phyloP scores from a whole-genome alignment of 805 yeast species.

The Hanseniaspora jakobsenii region DNA sequence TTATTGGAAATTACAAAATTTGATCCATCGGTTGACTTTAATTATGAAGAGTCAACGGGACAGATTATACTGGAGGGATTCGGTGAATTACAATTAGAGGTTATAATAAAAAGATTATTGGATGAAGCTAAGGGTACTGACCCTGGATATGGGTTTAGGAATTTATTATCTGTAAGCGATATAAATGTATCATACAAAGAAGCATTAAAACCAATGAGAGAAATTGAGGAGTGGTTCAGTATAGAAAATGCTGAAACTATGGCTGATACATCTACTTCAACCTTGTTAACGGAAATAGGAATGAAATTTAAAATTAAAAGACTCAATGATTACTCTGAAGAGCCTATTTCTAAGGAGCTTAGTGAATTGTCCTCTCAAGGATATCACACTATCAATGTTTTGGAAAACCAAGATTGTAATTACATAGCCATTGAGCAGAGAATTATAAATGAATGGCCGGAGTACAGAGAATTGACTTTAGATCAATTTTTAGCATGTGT shows the following conservation, averaged over 20 bases:
- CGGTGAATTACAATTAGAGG: conserved; percentile 94
- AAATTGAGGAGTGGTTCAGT: neutral
- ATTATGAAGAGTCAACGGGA: conserved; percentile 69
- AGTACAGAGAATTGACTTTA: conserved; percentile 1
- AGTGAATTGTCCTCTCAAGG: neutral
- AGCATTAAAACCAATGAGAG: conserved; percentile 29
- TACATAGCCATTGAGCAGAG: neutral
- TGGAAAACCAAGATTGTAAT: conserved; percentile 10
- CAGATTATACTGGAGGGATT: conserved; percentile 92
- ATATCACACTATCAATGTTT: neutral
- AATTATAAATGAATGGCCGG: conserved; percentile 3
- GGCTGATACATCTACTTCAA: too few species aligned
- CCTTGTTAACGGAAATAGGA: too few species aligned
- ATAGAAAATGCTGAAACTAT: too few species aligned
- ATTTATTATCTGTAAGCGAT: conserved; percentile 37
- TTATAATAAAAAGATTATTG: conserved; percentile 66
- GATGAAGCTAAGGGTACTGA: conserved; percentile 39
- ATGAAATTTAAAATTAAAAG: conserved; percentile 5
- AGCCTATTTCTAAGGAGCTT: neutral
- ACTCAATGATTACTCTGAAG: neutral
- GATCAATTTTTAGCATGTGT: conserved; percentile 10
- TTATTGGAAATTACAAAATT: conserved; percentile 59
- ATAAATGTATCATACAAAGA: conserved; percentile 88
- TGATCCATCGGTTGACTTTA: conserved; percentile 74
- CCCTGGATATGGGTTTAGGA: conserved; percentile 9